Evolutionary conservation across 2,329 filamentous ascomycete species (phyloP).

Genomic region (Paramyrothecium roridum): DNA sequence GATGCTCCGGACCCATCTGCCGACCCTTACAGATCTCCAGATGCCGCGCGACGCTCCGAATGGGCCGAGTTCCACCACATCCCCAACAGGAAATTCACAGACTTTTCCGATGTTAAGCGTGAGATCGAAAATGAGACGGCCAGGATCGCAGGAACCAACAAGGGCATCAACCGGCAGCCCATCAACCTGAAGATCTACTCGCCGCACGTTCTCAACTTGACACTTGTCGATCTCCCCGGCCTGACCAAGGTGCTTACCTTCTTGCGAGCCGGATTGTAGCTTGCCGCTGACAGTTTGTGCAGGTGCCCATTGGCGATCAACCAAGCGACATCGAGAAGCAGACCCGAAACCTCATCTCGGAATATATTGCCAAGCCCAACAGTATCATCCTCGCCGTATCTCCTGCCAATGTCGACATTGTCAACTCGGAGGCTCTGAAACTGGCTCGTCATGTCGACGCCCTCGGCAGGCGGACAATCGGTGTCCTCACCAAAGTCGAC

Average conservation of each 20-base stretch:
- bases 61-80: constrained; percentile 98
- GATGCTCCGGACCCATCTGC: constrained; percentile 61
- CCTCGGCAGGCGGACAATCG: constrained; percentile 90
- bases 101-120: constrained; percentile 89
- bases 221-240: constrained; percentile 91
- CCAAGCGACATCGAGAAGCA: constrained; percentile 98
- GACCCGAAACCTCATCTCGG: constrained; percentile 90
- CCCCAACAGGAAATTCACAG: constrained; percentile 81
- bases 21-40: constrained; percentile 74
- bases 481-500: constrained; percentile 94
- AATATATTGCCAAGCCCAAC: constrained; percentile 99
- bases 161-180: constrained; percentile 94
- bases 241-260: constrained; percentile 72
- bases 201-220: constrained; percentile 92
- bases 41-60: constrained; percentile 61
- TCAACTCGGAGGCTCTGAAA: constrained; percentile 97
- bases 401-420: constrained; percentile 94
- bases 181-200: constrained; percentile 99
- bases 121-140: constrained; percentile 98
- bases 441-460: constrained; percentile 95
- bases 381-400: constrained; percentile 97
- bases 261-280: too few relatives aligned
- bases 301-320: constrained; percentile 96
- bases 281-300: constrained; percentile 12
- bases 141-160: constrained; percentile 89